Conservation (phyloP, 225 moss, liverwort and hornwort species). For the Sphagnum contortum region DNA sequence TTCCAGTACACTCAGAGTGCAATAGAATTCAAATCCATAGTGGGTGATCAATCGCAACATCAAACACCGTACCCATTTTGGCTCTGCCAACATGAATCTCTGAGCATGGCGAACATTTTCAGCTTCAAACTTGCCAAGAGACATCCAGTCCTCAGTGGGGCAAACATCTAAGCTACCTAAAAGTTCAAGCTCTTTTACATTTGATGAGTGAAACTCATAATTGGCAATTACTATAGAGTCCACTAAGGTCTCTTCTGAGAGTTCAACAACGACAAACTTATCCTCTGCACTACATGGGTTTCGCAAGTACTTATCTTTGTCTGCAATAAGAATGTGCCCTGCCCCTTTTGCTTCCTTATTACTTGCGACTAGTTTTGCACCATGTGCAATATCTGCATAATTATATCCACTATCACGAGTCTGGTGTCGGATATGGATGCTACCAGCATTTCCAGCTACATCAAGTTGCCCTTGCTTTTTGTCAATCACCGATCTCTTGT, state of each 20-base stretch:
- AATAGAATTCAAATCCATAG: conserved; percentile 91
- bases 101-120: conserved; percentile 83
- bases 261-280: conserved; percentile 67
- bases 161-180: conserved; percentile 71
- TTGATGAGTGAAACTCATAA: conserved; percentile 91
- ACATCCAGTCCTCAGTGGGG: conserved; percentile 80
- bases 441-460: conserved; percentile 40
- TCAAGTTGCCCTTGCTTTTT: conserved; percentile 24
- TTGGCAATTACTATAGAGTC: conserved; percentile 75
- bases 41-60: conserved; percentile 82
- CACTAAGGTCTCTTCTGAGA: conserved; percentile 91
- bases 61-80: conserved; percentile 77
- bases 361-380: conserved; percentile 67
- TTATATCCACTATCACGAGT: conserved; percentile 69
- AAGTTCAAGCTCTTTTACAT: conserved; percentile 79
- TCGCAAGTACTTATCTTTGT: conserved; percentile 91
- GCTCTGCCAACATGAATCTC: conserved; percentile 69
- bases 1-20: conserved; percentile 75
- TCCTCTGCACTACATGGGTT: conserved; percentile 91
- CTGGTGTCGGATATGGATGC: conserved; percentile 45
- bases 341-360: conserved; percentile 97
- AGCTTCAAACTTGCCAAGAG: conserved; percentile 77
- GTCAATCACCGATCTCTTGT: conserved; percentile 57
- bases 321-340: conserved; percentile 65
- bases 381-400: conserved; percentile 67